A percentile compares a stretch with the other conserved stretches of the same genome.
Evolutionary conservation across 1,284 basidiomycete species (phyloP).

Genomic region (Naganishia liquefaciens): DNA sequence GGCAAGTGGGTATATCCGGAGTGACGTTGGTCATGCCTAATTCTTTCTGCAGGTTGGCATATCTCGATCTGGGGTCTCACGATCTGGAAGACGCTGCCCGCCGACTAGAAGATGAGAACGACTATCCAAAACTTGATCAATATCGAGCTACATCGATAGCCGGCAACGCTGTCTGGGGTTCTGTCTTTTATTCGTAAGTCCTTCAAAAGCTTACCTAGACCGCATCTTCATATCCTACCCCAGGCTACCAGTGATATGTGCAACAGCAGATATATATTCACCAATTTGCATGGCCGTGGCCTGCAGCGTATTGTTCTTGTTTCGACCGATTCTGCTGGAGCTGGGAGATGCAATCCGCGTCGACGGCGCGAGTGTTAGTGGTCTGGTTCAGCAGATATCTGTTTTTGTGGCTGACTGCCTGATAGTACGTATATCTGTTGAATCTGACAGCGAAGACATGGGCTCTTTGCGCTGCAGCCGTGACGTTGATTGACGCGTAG

Average conservation of each 20-base stretch:
- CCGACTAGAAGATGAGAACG: constrained; percentile 1
- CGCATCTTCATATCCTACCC: background rate
- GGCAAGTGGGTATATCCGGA: constrained; percentile 21
- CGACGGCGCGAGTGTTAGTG: constrained; percentile 37
- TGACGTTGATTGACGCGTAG: constrained; percentile 41
- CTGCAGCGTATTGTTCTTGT: constrained; percentile 37
- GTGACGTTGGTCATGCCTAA: background rate
- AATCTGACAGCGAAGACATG: constrained; percentile 35
- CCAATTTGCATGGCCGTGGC: constrained; percentile 38
- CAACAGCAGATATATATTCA: constrained; percentile 30
- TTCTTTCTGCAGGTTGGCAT: constrained; percentile 7
- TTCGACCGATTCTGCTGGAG: constrained; percentile 39
- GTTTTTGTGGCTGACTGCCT: background rate
- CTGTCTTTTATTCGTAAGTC: constrained; percentile 30
- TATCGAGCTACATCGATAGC: constrained; percentile 31
- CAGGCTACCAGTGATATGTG: constrained; percentile 29
- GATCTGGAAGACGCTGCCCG: constrained; percentile 22
- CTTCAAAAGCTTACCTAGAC: background rate
- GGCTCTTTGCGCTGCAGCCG: constrained; percentile 37
- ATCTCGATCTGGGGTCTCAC: constrained; percentile 10
- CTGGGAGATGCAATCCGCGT: constrained; percentile 37
- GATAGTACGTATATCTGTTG: constrained; percentile 36
- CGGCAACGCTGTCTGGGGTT: constrained; percentile 32
- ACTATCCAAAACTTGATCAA: constrained; percentile 25
- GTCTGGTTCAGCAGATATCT: background rate